phyloP scores from a whole-genome alignment of 2,329 filamentous ascomycete species.

The Xylaria sp. region DNA sequence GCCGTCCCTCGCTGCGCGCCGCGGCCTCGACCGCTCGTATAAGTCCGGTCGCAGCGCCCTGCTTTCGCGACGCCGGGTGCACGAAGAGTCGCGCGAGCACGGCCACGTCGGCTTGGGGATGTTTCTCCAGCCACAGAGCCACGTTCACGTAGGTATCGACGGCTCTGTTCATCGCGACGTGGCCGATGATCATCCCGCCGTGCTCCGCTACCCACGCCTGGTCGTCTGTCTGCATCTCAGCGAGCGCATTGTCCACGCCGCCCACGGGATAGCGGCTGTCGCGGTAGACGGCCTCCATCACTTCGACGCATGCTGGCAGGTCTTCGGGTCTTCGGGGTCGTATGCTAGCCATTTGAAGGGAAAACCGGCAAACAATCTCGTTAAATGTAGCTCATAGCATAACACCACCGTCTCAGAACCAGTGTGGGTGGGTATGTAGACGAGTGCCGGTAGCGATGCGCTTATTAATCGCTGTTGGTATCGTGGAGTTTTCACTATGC shows the following conservation, averaged over 20 bases:
- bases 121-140: slow-evolving; percentile 20
- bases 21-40: slow-evolving; percentile 25
- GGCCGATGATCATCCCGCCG: slow-evolving; percentile 18
- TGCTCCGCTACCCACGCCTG: slow-evolving; percentile 27
- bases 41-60: slow-evolving; percentile 24
- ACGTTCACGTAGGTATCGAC: slow-evolving; percentile 12
- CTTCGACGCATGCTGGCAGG: slow-evolving; percentile 24
- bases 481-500: not conserved
- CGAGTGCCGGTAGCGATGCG: not conserved
- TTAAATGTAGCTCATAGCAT: not conserved
- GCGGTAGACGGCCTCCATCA: slow-evolving; percentile 27
- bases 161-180: slow-evolving; percentile 24
- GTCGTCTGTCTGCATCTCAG: slow-evolving; percentile 21
- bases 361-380: no score
- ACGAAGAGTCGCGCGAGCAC: slow-evolving; percentile 30
- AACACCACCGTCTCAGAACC: not conserved
- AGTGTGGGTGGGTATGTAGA: not conserved
- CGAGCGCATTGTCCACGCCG: slow-evolving; percentile 22
- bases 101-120: slow-evolving; percentile 12
- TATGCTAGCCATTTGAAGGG: slow-evolving; percentile 19
- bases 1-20: slow-evolving; percentile 12
- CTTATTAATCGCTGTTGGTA: not conserved
- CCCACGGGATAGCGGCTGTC: slow-evolving; percentile 31
- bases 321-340: slow-evolving; percentile 27
- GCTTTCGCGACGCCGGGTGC: slow-evolving; percentile 17